These are phyloP conservation scores for Thoreauomyces humboldtii DNA, from an alignment of 192 early-diverging fungal species.

Conservation along the genomic window DNA sequence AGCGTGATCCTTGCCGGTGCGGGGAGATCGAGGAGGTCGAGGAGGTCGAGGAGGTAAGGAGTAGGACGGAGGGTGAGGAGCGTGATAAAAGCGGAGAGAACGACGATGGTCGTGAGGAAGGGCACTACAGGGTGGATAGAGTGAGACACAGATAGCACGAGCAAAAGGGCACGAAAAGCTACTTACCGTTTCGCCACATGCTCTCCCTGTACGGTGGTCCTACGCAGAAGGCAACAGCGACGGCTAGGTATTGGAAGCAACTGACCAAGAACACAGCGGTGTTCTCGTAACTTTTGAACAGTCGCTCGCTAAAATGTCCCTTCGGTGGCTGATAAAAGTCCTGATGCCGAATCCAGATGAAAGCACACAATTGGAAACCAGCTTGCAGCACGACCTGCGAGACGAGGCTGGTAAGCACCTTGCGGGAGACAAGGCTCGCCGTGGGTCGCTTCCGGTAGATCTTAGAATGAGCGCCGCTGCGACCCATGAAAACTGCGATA, in stretches of 20 bases:
- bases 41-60: conserved; percentile 42
- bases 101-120: conserved; percentile 61
- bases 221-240: conserved; percentile 90
- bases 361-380: conserved; percentile 73
- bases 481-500: conserved; percentile 75
- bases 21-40: conserved; percentile 68
- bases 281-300: conserved; percentile 83
- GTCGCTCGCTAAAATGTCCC: conserved; percentile 62
- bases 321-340: conserved; percentile 62
- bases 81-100: conserved; percentile 50
- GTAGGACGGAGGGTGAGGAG: conserved; percentile 56
- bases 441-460: conserved; percentile 83
- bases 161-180: neutral
- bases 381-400: conserved; percentile 86
- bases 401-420: conserved; percentile 85
- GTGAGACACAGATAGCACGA: neutral
- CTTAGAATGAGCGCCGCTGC: conserved; percentile 70
- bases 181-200: conserved; percentile 82
- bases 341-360: conserved; percentile 69
- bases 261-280: conserved; percentile 86
- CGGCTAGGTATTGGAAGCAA: conserved; percentile 90
- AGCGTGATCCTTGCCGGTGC: conserved; percentile 49
- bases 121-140: neutral
- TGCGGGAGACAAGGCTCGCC: conserved; percentile 83
- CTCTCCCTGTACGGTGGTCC: conserved; percentile 92